Evolutionary conservation across 2,329 filamentous ascomycete genomes (phyloP), one percentile per base, ranked within the genome.

Genomic region (Aspergillus clavatus): DNA sequence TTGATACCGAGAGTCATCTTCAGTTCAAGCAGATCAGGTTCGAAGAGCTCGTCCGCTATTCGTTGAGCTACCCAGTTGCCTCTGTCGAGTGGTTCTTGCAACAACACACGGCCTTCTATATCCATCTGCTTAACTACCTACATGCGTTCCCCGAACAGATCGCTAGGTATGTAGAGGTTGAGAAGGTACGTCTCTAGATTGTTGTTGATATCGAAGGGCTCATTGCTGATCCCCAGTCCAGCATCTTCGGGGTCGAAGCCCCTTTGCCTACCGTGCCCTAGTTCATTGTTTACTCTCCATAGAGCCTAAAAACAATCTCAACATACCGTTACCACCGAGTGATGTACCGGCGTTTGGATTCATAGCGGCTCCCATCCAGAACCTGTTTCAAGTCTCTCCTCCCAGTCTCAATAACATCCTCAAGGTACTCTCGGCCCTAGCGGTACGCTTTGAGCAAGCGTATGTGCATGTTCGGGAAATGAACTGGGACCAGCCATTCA

Each of bases 1-100:
- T 71, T 27, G 63, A 70, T 37, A 51, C 54, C 1, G 67, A 71
- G 48, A 71, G 68, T 40, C 62, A 65, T 47, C 52, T 66, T n/a
- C 68, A 70, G 10, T 69, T 71, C 22, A 60, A 53, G 22, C 56
- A 56, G 2, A 60, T 71, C 38, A 58, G 62, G 3, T 70, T 71
- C 31, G 67, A 70, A 45, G 67, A 69, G 27, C 56, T 67, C 43
- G 65, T 70, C 21, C 65, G 66, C 10, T 68, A 65, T 43, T 61
- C 67, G 7, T 47, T 71, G 26, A 64, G 65, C 2, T 70, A 70
- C 37, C 45, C 50, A 33, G 55, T 61, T 2, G 35, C 50, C 8
- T 60, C 61, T 3, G 61, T 70, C 7, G 59, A 69, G 21, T 70
- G 66, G 63, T 70, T 71, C 31, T 47, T 70, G 6, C 52, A 61